These are phyloP conservation scores for Epichloe uncinata DNA, from an alignment of 2,329 filamentous ascomycete species.

Conservation along the genomic window DNA sequence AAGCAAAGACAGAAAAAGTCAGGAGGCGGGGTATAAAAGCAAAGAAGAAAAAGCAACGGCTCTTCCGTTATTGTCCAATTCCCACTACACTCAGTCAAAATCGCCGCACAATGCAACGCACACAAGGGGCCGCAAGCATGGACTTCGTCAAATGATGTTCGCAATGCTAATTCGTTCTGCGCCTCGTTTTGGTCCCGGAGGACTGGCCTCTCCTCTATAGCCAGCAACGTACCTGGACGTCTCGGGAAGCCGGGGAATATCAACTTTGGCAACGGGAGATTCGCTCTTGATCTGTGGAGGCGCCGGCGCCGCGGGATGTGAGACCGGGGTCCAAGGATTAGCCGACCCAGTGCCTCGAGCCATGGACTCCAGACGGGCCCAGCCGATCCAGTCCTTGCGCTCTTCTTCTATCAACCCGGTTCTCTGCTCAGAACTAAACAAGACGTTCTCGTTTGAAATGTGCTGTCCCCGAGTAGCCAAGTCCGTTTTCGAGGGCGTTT, in stretches of 20 bases:
- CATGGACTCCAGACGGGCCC: conserved; percentile 55
- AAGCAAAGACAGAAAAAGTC: not conserved
- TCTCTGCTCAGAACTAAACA: conserved; percentile 33
- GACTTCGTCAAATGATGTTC: conserved; percentile 27
- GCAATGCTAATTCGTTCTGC: conserved; percentile 20
- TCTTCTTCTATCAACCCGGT: conserved; percentile 43
- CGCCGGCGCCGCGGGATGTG: conserved; percentile 17
- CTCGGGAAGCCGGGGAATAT: conserved; percentile 18
- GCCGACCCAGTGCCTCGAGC: conserved; percentile 18
- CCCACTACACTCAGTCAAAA: not conserved
- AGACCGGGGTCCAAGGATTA: conserved; percentile 17
- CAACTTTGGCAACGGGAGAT: conserved; percentile 13
- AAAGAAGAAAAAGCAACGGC: not conserved
- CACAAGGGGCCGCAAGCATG: not conserved
- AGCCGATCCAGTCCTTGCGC: conserved; percentile 62
- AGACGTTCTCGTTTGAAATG: conserved; percentile 20
- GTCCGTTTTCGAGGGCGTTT: conserved; percentile 11
- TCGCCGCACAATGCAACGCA: not conserved
- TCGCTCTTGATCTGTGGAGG: conserved; percentile 25
- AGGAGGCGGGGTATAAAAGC: not conserved
- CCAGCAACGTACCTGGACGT: conserved; percentile 18
- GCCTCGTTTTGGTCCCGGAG: conserved; percentile 14
- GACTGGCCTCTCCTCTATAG: conserved; percentile 14
- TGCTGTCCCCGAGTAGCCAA: conserved; percentile 7
- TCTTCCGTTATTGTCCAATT: not conserved